Evolutionary conservation across 192 early-diverging fungal species (phyloP).

Genomic region (Coemansia sp.): DNA sequence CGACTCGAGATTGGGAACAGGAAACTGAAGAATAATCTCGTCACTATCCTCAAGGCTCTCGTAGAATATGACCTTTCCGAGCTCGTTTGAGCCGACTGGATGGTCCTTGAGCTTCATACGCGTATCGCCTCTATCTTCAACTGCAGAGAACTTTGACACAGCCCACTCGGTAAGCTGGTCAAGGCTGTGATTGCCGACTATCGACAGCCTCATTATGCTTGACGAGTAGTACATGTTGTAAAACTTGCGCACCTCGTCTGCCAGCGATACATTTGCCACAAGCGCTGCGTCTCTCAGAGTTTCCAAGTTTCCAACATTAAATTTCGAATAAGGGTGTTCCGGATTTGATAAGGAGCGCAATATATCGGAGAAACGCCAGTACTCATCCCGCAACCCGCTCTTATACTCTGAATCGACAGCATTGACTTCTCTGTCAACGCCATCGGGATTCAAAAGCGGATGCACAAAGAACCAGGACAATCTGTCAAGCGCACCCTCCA

Average conservation of each 20-base stretch:
- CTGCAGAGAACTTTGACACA: slow-evolving; percentile 71
- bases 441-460: slow-evolving; percentile 77
- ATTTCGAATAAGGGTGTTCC: slow-evolving; percentile 73
- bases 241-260: slow-evolving; percentile 77
- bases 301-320: slow-evolving; percentile 80
- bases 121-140: slow-evolving; percentile 71
- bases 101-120: slow-evolving; percentile 58
- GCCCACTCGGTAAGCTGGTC: slow-evolving; percentile 76
- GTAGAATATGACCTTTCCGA: slow-evolving; percentile 66
- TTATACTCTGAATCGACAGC: slow-evolving; percentile 95
- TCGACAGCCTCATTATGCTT: slow-evolving; percentile 86
- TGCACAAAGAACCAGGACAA: slow-evolving; percentile 83
- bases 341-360: slow-evolving; percentile 38
- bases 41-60: slow-evolving; percentile 74
- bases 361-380: background rate
- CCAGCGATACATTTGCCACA: slow-evolving; percentile 64
- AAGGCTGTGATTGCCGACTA: slow-evolving; percentile 79
- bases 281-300: slow-evolving; percentile 62
- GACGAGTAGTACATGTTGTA: slow-evolving; percentile 85
- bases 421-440: slow-evolving; percentile 82
- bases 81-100: slow-evolving; percentile 64
- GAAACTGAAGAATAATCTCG: slow-evolving; percentile 71
- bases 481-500: slow-evolving; percentile 63
- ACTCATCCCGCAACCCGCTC: slow-evolving; percentile 72
- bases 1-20: slow-evolving; percentile 71